Conservation (phyloP, 1,284 basidiomycete species). For the Cryptococcus sp. region DNA sequence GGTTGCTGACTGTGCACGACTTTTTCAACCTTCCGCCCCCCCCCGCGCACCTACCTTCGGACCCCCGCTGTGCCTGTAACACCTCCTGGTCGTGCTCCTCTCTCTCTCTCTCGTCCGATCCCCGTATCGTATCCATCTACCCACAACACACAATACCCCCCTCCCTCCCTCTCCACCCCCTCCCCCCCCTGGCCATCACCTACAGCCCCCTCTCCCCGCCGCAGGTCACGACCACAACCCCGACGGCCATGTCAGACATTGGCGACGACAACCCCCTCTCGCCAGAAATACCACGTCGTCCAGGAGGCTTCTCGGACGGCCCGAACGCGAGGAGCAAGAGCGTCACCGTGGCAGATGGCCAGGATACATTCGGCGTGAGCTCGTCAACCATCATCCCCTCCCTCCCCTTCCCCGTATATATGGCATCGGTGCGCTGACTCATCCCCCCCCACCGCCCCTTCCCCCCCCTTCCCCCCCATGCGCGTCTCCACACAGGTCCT, state of each 20-base stretch:
- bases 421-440: not conserved
- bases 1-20: too few relatives aligned
- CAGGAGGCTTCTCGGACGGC: constrained; percentile 39
- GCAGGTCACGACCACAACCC: constrained; percentile 20
- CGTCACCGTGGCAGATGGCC: constrained; percentile 65
- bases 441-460: not conserved
- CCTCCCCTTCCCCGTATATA: not conserved
- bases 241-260: constrained; percentile 24
- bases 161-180: too few relatives aligned
- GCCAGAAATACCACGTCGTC: constrained; percentile 24
- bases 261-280: constrained; percentile 13
- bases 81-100: too few relatives aligned
- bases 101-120: too few relatives aligned
- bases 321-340: constrained; percentile 70
- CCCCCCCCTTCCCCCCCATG: not conserved
- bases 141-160: too few relatives aligned
- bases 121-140: too few relatives aligned
- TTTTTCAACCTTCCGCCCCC: too few relatives aligned
- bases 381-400: too few relatives aligned
- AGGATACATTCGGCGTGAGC: constrained; percentile 72
- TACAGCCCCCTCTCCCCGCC: constrained; percentile 11
- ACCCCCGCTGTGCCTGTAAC: too few relatives aligned
- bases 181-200: not conserved
- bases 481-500: constrained; percentile 50
- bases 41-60: too few relatives aligned